Base-by-base conservation (phyloP, 2,329 filamentous ascomycete species). In the Cladosporium sp. region DNA sequence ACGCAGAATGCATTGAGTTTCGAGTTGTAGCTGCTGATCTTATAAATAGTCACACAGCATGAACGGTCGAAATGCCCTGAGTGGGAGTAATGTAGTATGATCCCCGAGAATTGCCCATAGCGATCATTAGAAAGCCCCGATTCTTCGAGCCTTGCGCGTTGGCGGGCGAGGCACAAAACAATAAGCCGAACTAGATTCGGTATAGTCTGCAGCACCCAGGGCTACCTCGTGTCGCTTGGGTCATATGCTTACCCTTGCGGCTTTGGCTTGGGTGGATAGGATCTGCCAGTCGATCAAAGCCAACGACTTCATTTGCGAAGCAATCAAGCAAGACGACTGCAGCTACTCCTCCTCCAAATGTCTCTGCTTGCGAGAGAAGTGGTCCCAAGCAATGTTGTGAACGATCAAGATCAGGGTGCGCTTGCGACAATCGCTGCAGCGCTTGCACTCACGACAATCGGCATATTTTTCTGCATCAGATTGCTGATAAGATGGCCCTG, bases 401-500 rank as follows among this genome's bases (percentile, higher is more conserved):
- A 58, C 30, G 30, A 58, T 24, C 54, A 58, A 36, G 54, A 58
- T 15, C 54, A 58, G 10, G 54, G 54, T 7, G 54, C 32, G 12
- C 18, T 38, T 24, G 32, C 32, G 30, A 58, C 30, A 12, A 58
- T 58, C 32, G 32, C 54, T 36, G 32, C 54, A 24, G 54, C 54
- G n/a, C 21, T 58, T 36, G 54, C 26, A 5, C 32, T 58, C 18
- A 36, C 32, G n/a, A 58, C 54, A 12, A 36, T 24, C 10, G 32
- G 54, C 10, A 44, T 64, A 7, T 57, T 62, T 44, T 15, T 62
- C 58, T 30, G 18, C n/a, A 38, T 59, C 8, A 59, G 64, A n/a
- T 24, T 66, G 57, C 32, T 55, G 57, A 62, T 54, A 41, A 52
- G 64, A 26, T 66, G 64, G 64, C 64, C 64, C 12, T 66, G 64